Percentiles rank a stretch among this genome's conserved stretches.
phyloP scores from a whole-genome alignment of 2,329 filamentous ascomycete species.

The Stachybotrys chartarum region DNA sequence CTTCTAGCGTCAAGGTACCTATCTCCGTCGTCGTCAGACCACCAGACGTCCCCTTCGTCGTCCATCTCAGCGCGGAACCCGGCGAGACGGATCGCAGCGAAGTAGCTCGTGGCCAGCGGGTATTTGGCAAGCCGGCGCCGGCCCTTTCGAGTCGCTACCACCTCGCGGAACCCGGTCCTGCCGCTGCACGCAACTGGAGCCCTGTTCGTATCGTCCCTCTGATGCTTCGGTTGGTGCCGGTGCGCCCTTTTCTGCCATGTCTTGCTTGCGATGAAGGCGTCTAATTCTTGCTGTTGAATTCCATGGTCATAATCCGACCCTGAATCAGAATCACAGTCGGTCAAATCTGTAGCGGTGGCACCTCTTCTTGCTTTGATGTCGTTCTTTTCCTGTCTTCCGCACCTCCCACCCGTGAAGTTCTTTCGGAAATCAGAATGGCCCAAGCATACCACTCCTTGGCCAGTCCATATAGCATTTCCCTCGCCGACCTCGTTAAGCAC shows the following conservation, averaged over 20 bases:
- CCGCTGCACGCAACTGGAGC: neutral
- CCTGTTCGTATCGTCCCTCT: too few species aligned
- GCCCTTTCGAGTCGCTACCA: neutral
- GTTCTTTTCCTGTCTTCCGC: too few species aligned
- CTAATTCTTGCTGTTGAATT: too few species aligned
- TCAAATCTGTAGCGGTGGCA: too few species aligned
- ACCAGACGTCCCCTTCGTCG: neutral
- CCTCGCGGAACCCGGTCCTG: neutral
- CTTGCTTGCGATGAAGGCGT: too few species aligned
- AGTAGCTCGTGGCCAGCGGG: neutral
- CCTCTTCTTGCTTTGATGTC: too few species aligned
- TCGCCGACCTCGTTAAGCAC: neutral
- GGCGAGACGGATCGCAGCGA: neutral
- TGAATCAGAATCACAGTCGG: too few species aligned
- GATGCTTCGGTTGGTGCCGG: too few species aligned
- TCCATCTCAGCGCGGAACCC: neutral
- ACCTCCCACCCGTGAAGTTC: too few species aligned
- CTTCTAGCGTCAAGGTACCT: neutral
- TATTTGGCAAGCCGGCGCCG: neutral
- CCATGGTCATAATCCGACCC: too few species aligned
- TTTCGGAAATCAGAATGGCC: neutral
- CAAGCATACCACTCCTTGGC: neutral
- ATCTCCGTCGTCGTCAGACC: neutral
- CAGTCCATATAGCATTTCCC: neutral
- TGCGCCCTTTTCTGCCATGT: too few species aligned